phyloP scores from a whole-genome alignment of 306 rosid genomes.

The Begonia peltatifolia region DNA sequence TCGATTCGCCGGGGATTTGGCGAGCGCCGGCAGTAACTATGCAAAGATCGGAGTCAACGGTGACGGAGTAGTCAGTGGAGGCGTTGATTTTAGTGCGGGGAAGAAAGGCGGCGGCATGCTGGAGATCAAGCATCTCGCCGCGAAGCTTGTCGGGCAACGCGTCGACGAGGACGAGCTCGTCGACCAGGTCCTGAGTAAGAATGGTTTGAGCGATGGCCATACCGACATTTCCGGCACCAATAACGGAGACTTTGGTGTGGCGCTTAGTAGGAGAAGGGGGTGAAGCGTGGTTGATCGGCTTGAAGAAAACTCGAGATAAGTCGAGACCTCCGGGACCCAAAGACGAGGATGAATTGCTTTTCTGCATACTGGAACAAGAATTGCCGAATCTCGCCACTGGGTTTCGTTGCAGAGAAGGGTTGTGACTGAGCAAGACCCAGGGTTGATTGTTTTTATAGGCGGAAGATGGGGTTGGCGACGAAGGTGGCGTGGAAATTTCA shows the following conservation, averaged over 20 bases:
- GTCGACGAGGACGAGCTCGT: constrained; percentile 71
- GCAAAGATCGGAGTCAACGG: constrained; percentile 69
- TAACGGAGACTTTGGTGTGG: constrained; percentile 54
- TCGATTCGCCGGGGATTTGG: constrained; percentile 56
- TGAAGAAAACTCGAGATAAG: constrained; percentile 55
- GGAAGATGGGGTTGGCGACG: too few relatives aligned
- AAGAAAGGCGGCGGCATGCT: constrained; percentile 88
- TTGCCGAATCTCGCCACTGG: too few relatives aligned
- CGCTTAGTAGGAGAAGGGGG: constrained; percentile 49
- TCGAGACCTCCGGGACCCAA: constrained; percentile 74
- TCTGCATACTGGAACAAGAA: constrained; percentile 28
- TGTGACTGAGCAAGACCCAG: too few relatives aligned
- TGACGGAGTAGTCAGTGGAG: constrained; percentile 57
- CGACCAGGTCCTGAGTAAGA: constrained; percentile 67
- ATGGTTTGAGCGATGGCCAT: constrained; percentile 98
- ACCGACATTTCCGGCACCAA: constrained; percentile 89
- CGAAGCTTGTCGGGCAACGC: constrained; percentile 62
- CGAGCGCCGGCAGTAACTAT: constrained; percentile 86
- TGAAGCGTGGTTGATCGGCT: constrained; percentile 30
- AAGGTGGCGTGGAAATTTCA: too few relatives aligned
- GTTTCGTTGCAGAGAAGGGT: not conserved
- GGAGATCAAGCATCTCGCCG: constrained; percentile 91
- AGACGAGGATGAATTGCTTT: constrained; percentile 33
- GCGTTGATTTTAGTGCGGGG: constrained; percentile 78
- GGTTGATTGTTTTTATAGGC: too few relatives aligned